phyloP scores from a whole-genome alignment of 352 stramenopile genomes.

The Globisporangium iwayamae region DNA sequence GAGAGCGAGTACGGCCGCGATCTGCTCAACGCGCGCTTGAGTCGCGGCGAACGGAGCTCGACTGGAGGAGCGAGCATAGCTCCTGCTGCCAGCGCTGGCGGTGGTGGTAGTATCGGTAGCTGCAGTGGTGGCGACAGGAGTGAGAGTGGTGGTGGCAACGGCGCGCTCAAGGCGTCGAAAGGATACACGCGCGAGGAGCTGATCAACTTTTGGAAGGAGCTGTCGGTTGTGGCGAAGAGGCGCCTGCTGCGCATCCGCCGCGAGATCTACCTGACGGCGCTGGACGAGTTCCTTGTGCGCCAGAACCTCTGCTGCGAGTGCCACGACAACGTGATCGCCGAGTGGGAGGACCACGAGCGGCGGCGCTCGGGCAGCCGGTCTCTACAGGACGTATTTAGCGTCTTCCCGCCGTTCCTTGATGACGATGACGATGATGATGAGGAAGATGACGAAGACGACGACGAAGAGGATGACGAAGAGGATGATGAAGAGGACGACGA shows the following conservation, averaged over 20 bases:
- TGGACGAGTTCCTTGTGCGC: conserved; percentile 73
- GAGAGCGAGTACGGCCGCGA: conserved; percentile 17
- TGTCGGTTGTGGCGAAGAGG: conserved; percentile 60
- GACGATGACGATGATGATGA: conserved; percentile 67
- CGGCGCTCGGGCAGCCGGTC: conserved; percentile 62
- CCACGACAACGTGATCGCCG: conserved; percentile 78
- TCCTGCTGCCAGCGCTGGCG: conserved; percentile 1
- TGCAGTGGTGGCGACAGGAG: conserved; percentile 24
- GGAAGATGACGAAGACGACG: conserved; percentile 50
- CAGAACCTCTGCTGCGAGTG: conserved; percentile 82
- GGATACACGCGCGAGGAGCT: conserved; percentile 71
- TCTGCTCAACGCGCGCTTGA: conserved; percentile 12
- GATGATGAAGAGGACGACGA: conserved; percentile 29
- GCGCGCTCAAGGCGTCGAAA: conserved; percentile 31
- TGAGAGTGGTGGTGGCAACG: conserved; percentile 18
- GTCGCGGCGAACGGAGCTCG: background rate
- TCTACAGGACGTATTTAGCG: conserved; percentile 70
- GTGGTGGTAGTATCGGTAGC: background rate
- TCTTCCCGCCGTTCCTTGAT: conserved; percentile 72
- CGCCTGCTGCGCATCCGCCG: conserved; percentile 68
- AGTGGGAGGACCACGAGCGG: conserved; percentile 77
- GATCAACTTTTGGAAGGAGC: conserved; percentile 79
- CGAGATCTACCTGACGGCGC: conserved; percentile 58
- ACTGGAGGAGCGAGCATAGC: background rate
- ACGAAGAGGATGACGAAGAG: conserved; percentile 52